phyloP scores from a whole-genome alignment of 2,329 filamentous ascomycete genomes.

The Fusarium aywerte region DNA sequence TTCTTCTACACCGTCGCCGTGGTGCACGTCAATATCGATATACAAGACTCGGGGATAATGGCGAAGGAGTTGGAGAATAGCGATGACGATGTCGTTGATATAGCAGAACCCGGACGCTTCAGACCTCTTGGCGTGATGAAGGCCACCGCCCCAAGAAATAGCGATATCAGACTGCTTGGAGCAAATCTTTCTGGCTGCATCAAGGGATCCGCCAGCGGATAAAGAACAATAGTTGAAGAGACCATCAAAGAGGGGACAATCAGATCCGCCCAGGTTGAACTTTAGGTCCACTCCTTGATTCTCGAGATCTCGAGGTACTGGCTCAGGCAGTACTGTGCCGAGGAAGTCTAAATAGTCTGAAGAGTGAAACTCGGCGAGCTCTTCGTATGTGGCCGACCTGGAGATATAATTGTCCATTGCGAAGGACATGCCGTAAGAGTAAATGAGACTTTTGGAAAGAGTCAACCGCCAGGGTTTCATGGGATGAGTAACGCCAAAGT shows the following conservation, averaged over 20 bases:
- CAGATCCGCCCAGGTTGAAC: conserved; percentile 89
- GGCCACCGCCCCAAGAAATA: conserved; percentile 95
- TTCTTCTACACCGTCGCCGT: conserved; percentile 90
- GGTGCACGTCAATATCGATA: conserved; percentile 93
- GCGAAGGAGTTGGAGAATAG: conserved; percentile 86
- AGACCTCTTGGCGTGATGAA: conserved; percentile 95
- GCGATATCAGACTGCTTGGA: conserved; percentile 92
- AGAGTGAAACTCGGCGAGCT: conserved; percentile 87
- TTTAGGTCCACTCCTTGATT: conserved; percentile 71
- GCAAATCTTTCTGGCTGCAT: conserved; percentile 89
- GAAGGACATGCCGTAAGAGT: conserved; percentile 94
- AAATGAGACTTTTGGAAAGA: conserved; percentile 92
- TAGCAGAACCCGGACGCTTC: conserved; percentile 98
- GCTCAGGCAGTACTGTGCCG: conserved; percentile 73
- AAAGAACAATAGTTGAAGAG: conserved; percentile 95
- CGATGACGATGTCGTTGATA: conserved; percentile 97
- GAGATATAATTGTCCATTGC: conserved; percentile 96
- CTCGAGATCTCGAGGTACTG: conserved; percentile 72
- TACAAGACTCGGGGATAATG: conserved; percentile 88
- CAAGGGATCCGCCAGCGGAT: conserved; percentile 89
- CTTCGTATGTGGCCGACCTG: conserved; percentile 84
- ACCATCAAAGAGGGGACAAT: conserved; percentile 96
- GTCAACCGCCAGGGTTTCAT: conserved; percentile 99
- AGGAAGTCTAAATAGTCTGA: conserved; percentile 93
- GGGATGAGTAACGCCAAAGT: conserved; percentile 95